Evolutionary conservation across 225 moss, liverwort and hornwort genomes (phyloP), one percentile per base, ranked within the genome.

Genomic region (Pseudisothecium myosuroides): DNA sequence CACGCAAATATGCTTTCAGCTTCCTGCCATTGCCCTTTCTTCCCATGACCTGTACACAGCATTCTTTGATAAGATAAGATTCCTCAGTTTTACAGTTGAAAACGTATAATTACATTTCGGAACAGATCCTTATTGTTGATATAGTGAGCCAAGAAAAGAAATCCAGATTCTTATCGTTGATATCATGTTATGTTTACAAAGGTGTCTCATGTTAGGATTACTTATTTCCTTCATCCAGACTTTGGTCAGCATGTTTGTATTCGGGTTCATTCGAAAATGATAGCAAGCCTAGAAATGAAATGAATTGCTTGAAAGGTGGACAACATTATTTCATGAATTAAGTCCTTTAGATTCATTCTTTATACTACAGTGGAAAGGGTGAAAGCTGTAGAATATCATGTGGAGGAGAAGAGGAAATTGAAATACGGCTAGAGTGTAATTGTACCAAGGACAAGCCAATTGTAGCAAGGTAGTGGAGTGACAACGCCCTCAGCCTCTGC

Each of bases 401-500:
- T 41, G 29, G 54, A 76, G 45, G 69, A 55, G 20, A 47, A 13
- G 6, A 61, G 74, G n/a, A 61, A 61, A 54, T 83, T 37, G 80
- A 32, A 86, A 86, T 8, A 49, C 69, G 87, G 55, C 3, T 74
- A 29, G 67, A 69, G 61, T 31, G 45, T 49, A 45, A 63, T 39
- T 55, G 58, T 95, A 99, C 99, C 99, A 65, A 99, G 93, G 41
- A 99, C 87, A 50, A 99, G 92, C 99, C 99, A 99, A 86, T 97
- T 99, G 92, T 95, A 96, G 90, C 96, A 99, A 80, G 92, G 63
- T 41, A 96, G 89, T 71, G 95, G 90, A 86, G 89, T 86, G 74
- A 61, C 78, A 45, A 91, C 71, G 69, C 94, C 92, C 52, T 89
- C 93, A 32, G 92, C 87, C 87, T 96, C 96, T 17, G 95, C 91